Evolutionary conservation across 208 protist genomes (phyloP).

Genomic region (Angomonas ambiguus): DNA sequence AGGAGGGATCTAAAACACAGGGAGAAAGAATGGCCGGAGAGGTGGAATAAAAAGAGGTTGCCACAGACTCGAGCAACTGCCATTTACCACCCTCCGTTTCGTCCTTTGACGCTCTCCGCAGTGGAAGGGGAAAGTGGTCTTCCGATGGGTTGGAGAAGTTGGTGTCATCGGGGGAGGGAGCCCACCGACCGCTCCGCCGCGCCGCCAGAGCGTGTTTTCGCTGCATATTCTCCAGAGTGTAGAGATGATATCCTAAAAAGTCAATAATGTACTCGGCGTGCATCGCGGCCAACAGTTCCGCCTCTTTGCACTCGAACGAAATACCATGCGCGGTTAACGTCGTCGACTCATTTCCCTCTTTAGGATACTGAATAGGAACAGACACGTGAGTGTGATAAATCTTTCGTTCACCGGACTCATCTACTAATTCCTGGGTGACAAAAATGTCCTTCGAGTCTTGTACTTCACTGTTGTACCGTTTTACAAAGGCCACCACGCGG

Average conservation of each 20-base stretch:
- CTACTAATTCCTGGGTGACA: constrained; percentile 19
- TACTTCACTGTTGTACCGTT: constrained; percentile 46
- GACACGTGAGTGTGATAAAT: constrained; percentile 42
- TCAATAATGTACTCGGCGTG: constrained; percentile 85
- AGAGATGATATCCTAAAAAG: constrained; percentile 81
- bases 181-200: constrained; percentile 59
- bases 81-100: constrained; percentile 77
- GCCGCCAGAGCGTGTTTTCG: constrained; percentile 76
- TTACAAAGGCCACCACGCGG: constrained; percentile 77
- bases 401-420: not conserved
- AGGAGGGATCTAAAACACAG: constrained; percentile 52
- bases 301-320: constrained; percentile 60
- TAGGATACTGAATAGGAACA: constrained; percentile 32
- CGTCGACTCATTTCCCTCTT: not conserved
- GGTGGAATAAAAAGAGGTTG: constrained; percentile 30
- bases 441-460: constrained; percentile 31
- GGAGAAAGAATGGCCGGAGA: constrained; percentile 63
- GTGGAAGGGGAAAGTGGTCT: constrained; percentile 47
- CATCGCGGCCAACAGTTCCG: constrained; percentile 79
- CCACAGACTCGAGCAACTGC: constrained; percentile 43
- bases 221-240: constrained; percentile 82
- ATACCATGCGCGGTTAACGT: constrained; percentile 81
- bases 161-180: constrained; percentile 61
- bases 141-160: constrained; percentile 11
- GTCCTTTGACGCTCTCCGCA: constrained; percentile 57